Evolutionary conservation across 345 rosid species (phyloP).

Genomic region (Draba incana): DNA sequence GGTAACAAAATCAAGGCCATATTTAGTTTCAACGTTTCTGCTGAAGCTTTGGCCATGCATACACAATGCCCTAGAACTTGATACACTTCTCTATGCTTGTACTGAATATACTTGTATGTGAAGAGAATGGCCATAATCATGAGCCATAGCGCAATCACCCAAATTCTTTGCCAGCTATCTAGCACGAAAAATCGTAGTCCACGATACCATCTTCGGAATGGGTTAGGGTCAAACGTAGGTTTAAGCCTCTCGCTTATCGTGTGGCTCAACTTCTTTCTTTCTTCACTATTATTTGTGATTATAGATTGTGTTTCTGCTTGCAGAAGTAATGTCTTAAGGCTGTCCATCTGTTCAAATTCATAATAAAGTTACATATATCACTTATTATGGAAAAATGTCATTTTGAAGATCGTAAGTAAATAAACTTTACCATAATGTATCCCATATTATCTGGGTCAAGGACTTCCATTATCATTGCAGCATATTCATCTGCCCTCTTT

Average conservation of each 20-base stretch:
- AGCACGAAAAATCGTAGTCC: slow-evolving; percentile 48
- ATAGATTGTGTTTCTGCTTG: slow-evolving; percentile 45
- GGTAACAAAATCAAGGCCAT: slow-evolving; percentile 75
- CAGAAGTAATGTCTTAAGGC: slow-evolving; percentile 57
- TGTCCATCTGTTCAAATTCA: slow-evolving; percentile 49
- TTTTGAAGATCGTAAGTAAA: not conserved
- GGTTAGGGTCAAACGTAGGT: slow-evolving; percentile 60
- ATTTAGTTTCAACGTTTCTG: slow-evolving; percentile 66
- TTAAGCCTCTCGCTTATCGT: slow-evolving; percentile 67
- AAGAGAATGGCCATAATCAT: slow-evolving; percentile 57
- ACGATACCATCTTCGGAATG: slow-evolving; percentile 43
- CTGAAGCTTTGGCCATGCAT: slow-evolving; percentile 76
- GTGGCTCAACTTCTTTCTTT: slow-evolving; percentile 60
- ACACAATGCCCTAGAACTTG: slow-evolving; percentile 64
- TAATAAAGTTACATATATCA: slow-evolving; percentile 13
- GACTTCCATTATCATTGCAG: slow-evolving; percentile 78
- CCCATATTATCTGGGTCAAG: slow-evolving; percentile 65
- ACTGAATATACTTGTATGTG: slow-evolving; percentile 59
- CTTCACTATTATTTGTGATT: slow-evolving; percentile 47
- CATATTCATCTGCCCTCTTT: slow-evolving; percentile 69
- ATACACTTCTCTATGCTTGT: slow-evolving; percentile 52
- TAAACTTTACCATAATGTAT: slow-evolving; percentile 59
- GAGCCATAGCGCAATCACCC: slow-evolving; percentile 67
- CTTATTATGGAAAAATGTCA: too few species aligned
- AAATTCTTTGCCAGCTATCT: slow-evolving; percentile 71